Percentiles rank a stretch among this genome's conserved stretches.
Evolutionary conservation across 148 eudicot genomes (phyloP).

Genomic region (Fagopyrum esculentum): DNA sequence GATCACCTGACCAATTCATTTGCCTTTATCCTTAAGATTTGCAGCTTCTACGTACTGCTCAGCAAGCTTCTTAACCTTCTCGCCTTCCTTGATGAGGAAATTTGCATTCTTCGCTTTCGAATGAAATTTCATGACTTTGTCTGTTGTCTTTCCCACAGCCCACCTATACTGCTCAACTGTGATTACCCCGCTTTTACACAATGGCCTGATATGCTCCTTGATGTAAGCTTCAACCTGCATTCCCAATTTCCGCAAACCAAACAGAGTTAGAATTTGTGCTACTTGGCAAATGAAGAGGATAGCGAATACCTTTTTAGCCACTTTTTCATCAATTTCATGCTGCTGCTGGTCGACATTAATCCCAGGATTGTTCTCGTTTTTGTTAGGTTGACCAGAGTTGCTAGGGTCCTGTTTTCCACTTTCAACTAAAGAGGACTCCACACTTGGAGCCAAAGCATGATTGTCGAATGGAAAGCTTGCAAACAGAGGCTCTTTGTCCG

Average conservation of each 20-base stretch:
- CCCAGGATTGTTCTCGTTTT: conserved; percentile 22
- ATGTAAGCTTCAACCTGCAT: conserved; percentile 82
- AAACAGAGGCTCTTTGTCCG: conserved; percentile 62
- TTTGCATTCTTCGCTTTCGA: conserved; percentile 72
- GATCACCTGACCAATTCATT: not conserved
- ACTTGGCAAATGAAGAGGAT: not conserved
- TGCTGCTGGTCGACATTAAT: conserved; percentile 26
- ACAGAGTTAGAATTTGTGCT: not conserved
- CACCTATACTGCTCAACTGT: conserved; percentile 77
- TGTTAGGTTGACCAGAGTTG: conserved; percentile 16
- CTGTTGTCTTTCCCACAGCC: conserved; percentile 75
- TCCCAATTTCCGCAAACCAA: not conserved
- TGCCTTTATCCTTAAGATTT: conserved; percentile 35
- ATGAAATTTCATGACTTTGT: conserved; percentile 82
- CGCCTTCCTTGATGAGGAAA: conserved; percentile 77
- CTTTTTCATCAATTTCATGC: conserved; percentile 26
- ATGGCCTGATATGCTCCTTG: conserved; percentile 93
- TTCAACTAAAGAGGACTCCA: conserved; percentile 21
- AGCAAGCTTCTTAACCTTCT: conserved; percentile 82
- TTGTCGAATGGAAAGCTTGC: conserved; percentile 27
- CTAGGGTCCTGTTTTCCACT: conserved; percentile 17
- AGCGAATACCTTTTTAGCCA: conserved; percentile 53
- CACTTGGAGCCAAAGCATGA: conserved; percentile 16
- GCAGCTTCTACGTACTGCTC: conserved; percentile 82
- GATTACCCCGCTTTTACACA: conserved; percentile 90